Evolutionary conservation across 2,329 filamentous ascomycete species (phyloP).

Genomic region (Lachnellula occidentalis): DNA sequence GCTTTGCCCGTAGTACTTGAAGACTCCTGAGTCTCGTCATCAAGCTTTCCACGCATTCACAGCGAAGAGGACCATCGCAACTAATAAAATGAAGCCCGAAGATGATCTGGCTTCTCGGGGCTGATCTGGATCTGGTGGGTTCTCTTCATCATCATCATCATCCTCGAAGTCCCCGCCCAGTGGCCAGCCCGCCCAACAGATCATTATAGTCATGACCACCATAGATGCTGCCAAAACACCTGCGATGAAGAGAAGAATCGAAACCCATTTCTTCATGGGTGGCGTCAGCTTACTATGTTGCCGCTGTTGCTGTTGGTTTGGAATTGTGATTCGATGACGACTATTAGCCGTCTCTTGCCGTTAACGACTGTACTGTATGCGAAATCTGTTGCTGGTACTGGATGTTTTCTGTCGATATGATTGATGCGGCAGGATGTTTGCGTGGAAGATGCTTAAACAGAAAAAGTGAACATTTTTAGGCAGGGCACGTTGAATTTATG

Average conservation of each 20-base stretch:
- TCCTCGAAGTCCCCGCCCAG: no score
- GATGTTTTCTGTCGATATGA: conserved; percentile 8
- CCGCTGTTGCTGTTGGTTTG: conserved; percentile 8
- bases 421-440: conserved; percentile 11
- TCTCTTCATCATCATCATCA: conserved; percentile 13
- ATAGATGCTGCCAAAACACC: conserved; percentile 7
- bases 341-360: conserved; percentile 10
- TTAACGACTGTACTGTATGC: no score
- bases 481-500: conserved; percentile 6
- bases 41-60: no score
- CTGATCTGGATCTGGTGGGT: conserved; percentile 10
- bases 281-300: conserved; percentile 9
- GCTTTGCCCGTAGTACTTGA: no score
- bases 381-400: conserved; percentile 9
- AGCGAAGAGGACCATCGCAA: no score
- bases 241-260: conserved; percentile 9
- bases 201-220: conserved; percentile 2
- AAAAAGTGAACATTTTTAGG: conserved; percentile 10
- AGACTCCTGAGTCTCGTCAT: conserved; percentile 9
- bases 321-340: conserved; percentile 10
- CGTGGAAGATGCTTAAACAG: conserved; percentile 8
- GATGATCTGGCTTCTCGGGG: conserved; percentile 8
- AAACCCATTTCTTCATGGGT: conserved; percentile 9
- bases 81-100: no score
- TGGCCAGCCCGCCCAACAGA: conserved; percentile 2